Base-by-base conservation (phyloP, 2,329 filamentous ascomycete genomes). In the Talaromyces sp. region DNA sequence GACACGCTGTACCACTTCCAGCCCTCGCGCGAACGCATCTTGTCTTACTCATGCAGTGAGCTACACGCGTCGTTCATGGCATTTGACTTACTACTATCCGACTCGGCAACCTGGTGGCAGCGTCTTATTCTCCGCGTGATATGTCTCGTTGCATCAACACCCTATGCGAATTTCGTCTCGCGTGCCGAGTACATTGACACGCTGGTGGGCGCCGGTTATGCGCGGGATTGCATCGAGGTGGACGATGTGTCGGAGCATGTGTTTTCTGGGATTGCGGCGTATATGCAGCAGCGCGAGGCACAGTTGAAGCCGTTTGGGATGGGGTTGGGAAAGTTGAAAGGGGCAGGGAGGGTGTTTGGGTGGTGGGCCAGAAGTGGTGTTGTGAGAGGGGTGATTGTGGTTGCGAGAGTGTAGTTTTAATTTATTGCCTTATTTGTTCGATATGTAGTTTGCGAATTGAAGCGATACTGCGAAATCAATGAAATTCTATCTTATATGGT, bases 1-100 rank as follows among this genome's bases (percentile, higher is more conserved):
- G 84, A 86, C 66, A 81, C 81, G 4, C 69, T 84, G 5, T 85
- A 86, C 58, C 82, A 86, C 66, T 86, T 85, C 65, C 73, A 72
- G 0, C 83, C 83, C 0, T 84, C 82, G 0, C 72, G 83, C n/a
- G 73, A 70, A 58, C 77, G 78, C 0, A 65, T 84, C 2, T 75
- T 85, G 10, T 59, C 69, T 5, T 73, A 80, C 41, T 75, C 80
- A 0, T 69, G 72, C 2, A 66, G 64, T 2, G 69, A 69, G 0
- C 72, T 85, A 0, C 65, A 73, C 4, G 82, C 82, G 1, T 78
- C 80, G 0, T 68, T 82, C 55, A 82, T 84, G 79, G 82, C 80
- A 0, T 86, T 85, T 60, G 83, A 86, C 61, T 73, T 86, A 1
- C 65, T 84, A 2, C 72, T 74, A n/a, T 63, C 68, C 0, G 67